These are phyloP conservation scores for Hypoxylon perforatum DNA, from an alignment of 495 filamentous ascomycete species.

Conservation along the genomic window DNA sequence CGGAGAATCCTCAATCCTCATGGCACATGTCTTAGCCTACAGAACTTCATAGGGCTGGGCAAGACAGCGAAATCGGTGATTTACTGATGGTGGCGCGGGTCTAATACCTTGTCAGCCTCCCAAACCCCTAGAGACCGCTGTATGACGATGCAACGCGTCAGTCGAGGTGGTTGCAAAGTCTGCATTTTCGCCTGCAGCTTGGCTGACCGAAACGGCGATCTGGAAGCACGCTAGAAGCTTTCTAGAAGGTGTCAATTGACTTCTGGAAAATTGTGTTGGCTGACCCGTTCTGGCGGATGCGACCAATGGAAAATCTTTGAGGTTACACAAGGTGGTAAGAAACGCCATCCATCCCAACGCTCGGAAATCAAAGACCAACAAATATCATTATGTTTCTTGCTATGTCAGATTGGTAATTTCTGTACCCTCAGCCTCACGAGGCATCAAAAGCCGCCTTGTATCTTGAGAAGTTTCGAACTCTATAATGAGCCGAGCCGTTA, in stretches of 20 bases:
- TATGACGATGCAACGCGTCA: conserved; percentile 18
- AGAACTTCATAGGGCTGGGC: conserved; percentile 26
- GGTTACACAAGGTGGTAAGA: conserved; percentile 30
- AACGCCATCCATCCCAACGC: neutral
- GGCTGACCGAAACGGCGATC: conserved; percentile 28
- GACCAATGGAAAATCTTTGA: conserved; percentile 30
- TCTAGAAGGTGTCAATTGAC: conserved; percentile 54
- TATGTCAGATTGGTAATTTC: too few species aligned
- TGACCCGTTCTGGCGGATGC: conserved; percentile 25
- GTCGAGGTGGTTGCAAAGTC: conserved; percentile 5
- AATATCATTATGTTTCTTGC: too few species aligned
- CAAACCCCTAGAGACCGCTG: neutral
- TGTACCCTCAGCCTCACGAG: too few species aligned
- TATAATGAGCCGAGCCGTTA: too few species aligned
- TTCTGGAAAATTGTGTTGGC: conserved; percentile 35
- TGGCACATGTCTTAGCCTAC: conserved; percentile 24
- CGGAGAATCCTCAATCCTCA: neutral
- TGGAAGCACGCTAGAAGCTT: conserved; percentile 48
- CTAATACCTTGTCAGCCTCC: too few species aligned
- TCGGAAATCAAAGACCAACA: too few species aligned
- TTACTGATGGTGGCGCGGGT: neutral
- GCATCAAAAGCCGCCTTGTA: too few species aligned
- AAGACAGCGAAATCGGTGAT: conserved; percentile 32
- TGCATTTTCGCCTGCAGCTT: conserved; percentile 5
- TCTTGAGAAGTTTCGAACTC: too few species aligned